Conservation (phyloP, 2,329 filamentous ascomycete species). For the Arthrinium puccinioides region DNA sequence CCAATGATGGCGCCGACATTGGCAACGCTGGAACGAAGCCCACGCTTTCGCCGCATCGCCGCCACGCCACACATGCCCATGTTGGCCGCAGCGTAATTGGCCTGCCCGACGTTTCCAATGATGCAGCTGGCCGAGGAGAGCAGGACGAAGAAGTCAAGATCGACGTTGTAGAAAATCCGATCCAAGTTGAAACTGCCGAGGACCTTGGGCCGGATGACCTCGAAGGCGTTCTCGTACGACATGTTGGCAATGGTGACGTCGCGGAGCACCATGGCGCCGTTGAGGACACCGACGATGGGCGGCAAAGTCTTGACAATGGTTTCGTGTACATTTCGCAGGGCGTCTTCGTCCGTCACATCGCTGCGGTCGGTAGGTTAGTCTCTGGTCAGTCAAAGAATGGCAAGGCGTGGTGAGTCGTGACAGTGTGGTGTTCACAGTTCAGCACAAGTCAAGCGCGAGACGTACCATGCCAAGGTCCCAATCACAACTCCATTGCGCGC, state of each 20-base stretch:
- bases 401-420: constrained; percentile 10
- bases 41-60: constrained; percentile 7
- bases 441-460: no score
- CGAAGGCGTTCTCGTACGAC: constrained; percentile 9
- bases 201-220: constrained; percentile 16
- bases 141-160: constrained; percentile 31
- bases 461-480: constrained; percentile 6
- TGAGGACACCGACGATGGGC: constrained; percentile 26
- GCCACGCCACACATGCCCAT: constrained; percentile 18
- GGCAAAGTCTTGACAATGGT: constrained; percentile 14
- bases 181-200: constrained; percentile 19
- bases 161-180: constrained; percentile 6
- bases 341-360: constrained; percentile 11
- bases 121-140: constrained; percentile 33
- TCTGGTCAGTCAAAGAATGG: constrained; percentile 3
- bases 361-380: constrained; percentile 6
- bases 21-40: constrained; percentile 6
- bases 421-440: not conserved
- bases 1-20: constrained; percentile 10
- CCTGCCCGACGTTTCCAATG: constrained; percentile 35
- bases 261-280: constrained; percentile 30
- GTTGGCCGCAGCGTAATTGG: constrained; percentile 33
- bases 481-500: constrained; percentile 3
- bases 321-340: constrained; percentile 4
- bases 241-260: constrained; percentile 20